These are phyloP conservation scores for Plasmodium sp. DNA, from an alignment of 169 alveolate genomes.

Conservation along the genomic window DNA sequence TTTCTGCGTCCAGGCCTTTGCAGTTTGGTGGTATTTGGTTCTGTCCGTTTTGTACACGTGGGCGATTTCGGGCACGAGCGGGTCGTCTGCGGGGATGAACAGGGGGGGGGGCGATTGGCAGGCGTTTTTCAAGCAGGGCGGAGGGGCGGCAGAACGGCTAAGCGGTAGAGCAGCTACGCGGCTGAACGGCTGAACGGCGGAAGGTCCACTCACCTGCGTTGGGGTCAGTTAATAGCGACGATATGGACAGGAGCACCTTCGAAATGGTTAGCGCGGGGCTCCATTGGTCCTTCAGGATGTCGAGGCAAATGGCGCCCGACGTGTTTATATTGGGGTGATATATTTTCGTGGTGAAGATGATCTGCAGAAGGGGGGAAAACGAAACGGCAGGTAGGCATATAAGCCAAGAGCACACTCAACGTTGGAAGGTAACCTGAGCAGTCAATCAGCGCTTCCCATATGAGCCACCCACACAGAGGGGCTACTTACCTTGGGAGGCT, in stretches of 20 bases:
- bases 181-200: background rate
- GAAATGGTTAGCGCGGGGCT: constrained; percentile 99
- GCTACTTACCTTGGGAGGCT: constrained; percentile 97
- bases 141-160: background rate
- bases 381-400: background rate
- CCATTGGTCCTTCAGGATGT: constrained; percentile 99
- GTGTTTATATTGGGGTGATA: constrained; percentile 98
- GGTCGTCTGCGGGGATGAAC: constrained; percentile 91
- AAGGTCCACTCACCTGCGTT: constrained; percentile 89
- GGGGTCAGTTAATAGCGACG: constrained; percentile 98
- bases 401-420: background rate
- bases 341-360: constrained; percentile 97
- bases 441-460: background rate
- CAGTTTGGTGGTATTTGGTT: constrained; percentile 95
- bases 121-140: background rate
- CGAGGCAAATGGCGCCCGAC: constrained; percentile 98
- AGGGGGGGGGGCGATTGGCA: background rate
- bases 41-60: constrained; percentile 96
- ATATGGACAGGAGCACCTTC: constrained; percentile 97
- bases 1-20: constrained; percentile 99
- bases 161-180: background rate
- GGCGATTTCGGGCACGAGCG: constrained; percentile 99
- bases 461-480: background rate
- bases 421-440: background rate
- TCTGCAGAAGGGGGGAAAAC: constrained; percentile 61